A percentile compares a stretch with the other conserved stretches of the same genome.
phyloP scores from a whole-genome alignment of 257 asterid genomes.

The Solanum arcanum region DNA sequence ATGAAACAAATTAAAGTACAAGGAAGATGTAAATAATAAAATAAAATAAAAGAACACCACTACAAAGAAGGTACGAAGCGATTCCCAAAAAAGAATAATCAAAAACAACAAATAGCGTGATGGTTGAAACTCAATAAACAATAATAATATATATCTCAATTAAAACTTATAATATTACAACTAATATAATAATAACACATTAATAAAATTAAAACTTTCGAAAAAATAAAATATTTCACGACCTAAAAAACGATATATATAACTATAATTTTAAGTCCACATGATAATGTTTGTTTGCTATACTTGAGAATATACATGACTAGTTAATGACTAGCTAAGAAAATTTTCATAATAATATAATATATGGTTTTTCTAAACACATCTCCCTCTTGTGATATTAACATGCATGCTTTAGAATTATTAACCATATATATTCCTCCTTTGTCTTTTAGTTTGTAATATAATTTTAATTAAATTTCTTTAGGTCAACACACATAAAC shows the following conservation, averaged over 20 bases:
- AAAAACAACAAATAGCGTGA: no score
- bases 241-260: not conserved
- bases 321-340: not conserved
- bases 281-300: not conserved
- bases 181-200: no score
- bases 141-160: no score
- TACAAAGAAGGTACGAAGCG: no score
- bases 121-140: no score
- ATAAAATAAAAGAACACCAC: no score
- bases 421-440: not conserved
- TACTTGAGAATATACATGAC: not conserved
- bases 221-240: not conserved
- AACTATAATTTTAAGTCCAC: not conserved
- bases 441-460: not conserved
- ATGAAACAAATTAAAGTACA: no score
- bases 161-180: no score
- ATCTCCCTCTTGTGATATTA: not conserved
- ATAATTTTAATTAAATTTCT: not conserved
- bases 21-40: not conserved
- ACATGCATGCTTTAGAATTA: not conserved
- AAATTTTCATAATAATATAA: not conserved
- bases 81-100: no score
- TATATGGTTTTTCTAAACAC: not conserved
- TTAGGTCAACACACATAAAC: not conserved
- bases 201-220: not conserved